Conservation (phyloP, 2,329 filamentous ascomycete genomes). For the Fusarium hostae region DNA sequence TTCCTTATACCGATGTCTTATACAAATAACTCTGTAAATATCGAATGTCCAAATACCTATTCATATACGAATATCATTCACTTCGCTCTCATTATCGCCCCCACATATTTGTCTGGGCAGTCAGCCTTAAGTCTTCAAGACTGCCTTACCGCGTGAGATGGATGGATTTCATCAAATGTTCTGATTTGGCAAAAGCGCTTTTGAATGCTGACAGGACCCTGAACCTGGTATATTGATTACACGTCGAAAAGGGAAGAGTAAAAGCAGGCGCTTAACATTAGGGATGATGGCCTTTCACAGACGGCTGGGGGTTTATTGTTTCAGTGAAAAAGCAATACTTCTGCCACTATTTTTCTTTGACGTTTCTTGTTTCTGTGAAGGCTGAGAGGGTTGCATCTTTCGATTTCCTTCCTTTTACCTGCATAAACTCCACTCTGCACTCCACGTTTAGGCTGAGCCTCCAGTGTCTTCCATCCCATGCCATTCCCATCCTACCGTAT, state of each 20-base stretch:
- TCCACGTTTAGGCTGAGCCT: conserved; percentile 30
- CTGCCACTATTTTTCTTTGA: background rate
- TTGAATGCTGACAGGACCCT: conserved; percentile 36
- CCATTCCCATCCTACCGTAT: background rate
- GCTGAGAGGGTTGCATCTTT: background rate
- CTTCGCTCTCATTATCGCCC: background rate
- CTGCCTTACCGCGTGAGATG: conserved; percentile 33
- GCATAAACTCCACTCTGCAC: conserved; percentile 39
- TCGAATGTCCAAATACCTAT: background rate
- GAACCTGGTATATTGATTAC: conserved; percentile 12
- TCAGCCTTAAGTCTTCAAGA: conserved; percentile 30
- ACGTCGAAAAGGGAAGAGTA: background rate
- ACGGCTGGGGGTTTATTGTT: background rate
- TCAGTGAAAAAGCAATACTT: background rate
- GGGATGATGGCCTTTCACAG: background rate
- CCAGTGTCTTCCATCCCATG: conserved; percentile 1
- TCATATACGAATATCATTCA: background rate
- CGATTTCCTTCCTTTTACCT: conserved; percentile 25
- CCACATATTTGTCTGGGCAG: conserved; percentile 4
- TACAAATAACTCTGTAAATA: background rate
- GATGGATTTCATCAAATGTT: conserved; percentile 4
- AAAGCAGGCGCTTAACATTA: background rate
- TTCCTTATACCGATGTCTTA: background rate
- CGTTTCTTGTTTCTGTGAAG: background rate
- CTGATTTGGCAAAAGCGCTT: conserved; percentile 23